Conservation (phyloP, 352 stramenopile genomes). For the Phytophthora citricola region DNA sequence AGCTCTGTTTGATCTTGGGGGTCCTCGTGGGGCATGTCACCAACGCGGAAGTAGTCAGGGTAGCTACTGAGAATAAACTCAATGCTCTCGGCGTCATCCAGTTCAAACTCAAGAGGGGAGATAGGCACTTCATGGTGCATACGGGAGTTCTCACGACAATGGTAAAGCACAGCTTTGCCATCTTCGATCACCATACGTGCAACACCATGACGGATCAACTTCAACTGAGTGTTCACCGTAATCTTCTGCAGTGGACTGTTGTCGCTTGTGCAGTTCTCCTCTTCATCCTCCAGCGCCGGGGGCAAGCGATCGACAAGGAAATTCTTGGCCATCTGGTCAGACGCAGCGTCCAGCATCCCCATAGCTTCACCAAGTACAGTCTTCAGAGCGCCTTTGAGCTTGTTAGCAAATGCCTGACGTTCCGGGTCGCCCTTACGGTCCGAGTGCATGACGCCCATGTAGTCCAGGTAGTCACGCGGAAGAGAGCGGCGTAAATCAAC, state of each 20-base stretch:
- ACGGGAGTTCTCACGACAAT: constrained; percentile 83
- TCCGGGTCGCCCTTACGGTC: constrained; percentile 59
- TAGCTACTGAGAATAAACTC: constrained; percentile 82
- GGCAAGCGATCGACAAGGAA: constrained; percentile 85
- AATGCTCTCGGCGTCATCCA: constrained; percentile 83
- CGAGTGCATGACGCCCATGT: constrained; percentile 91
- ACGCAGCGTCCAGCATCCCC: constrained; percentile 72
- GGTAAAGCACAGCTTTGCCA: constrained; percentile 77
- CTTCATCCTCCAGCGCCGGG: constrained; percentile 72
- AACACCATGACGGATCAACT: constrained; percentile 72
- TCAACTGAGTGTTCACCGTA: constrained; percentile 79
- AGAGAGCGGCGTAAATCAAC: constrained; percentile 74
- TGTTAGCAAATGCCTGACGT: constrained; percentile 54
- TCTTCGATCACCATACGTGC: constrained; percentile 81
- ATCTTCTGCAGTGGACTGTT: constrained; percentile 83
- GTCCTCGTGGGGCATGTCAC: constrained; percentile 79
- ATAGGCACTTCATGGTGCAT: constrained; percentile 77
- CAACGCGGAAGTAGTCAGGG: constrained; percentile 78
- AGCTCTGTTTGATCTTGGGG: constrained; percentile 76
- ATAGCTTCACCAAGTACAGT: constrained; percentile 67
- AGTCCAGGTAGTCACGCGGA: constrained; percentile 87
- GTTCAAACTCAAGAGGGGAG: constrained; percentile 78
- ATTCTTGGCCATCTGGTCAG: constrained; percentile 86
- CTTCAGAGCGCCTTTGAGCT: constrained; percentile 69
- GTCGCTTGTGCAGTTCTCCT: constrained; percentile 84